Evolutionary conservation across 176 grass and related monocot species (phyloP), one percentile per base, ranked within the genome.

Genomic region (Triticum dicoccoides): DNA sequence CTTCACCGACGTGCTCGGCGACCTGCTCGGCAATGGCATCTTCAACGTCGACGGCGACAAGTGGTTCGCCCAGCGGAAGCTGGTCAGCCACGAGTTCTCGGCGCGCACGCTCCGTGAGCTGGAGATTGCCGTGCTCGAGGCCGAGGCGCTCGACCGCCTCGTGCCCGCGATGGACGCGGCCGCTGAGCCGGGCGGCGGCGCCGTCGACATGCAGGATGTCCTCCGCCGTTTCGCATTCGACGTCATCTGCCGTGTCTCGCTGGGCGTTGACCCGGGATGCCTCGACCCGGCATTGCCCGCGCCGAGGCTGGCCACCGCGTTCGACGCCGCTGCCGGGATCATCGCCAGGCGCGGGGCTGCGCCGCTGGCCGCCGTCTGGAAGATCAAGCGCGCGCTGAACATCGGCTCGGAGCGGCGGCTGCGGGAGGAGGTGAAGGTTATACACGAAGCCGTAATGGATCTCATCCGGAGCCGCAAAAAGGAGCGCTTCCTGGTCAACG

Each of bases 1-100:
- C 0, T 98, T 98, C 88, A 98, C 96, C 21, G 93, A 92, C 59
- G 87, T 98, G 35, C 96, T 98, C 65, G 96, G 96, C 65, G 93
- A 98, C 83, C 87, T 98, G 2, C 93, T 98, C 9, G 96, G 96
- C 9, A 79, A 45, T 8, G 96, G 96, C 25, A 98, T 98, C 92
- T 98, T 98, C 90, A 98, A 96, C 89, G 84, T 91, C 41, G 96
- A 98, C 90, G 91, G 96, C 82, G 86, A 91, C 59, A 61, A 82
- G 35, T 98, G 96, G 96, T 89, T 79, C 83, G 75, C 80, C 7
- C 96, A 98, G 92, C 80, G 93, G n/a, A 98, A 98, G 91, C 86
- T 98, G 3, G 86, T 91, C 17, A 95, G 93, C 91, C 96, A 96
- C 81, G 91, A 95, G 76, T 98, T 98, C 90, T 89, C 88, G 32